Evolutionary conservation across 2,329 filamentous ascomycete species (phyloP), one percentile per base, ranked within the genome.

Genomic region (Aureobasidium leucospermi): DNA sequence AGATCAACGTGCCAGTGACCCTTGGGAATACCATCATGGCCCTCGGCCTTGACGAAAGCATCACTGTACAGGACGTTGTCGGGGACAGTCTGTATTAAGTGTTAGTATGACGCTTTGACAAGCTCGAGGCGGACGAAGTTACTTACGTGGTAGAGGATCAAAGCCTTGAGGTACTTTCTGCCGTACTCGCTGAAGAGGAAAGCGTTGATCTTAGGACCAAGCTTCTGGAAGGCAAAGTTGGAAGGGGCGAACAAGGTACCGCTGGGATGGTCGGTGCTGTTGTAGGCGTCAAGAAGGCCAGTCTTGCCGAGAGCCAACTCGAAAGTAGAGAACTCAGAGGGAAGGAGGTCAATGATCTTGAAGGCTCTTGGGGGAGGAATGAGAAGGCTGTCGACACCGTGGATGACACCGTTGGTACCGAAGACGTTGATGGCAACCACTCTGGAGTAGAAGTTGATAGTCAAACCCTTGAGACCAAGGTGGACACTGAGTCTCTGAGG

Each of bases 181-280:
- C 92, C 92, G 56, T 79, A 81, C 31, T 82, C 78, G 61, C 87
- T 89, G 80, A 96, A 96, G 4, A 96, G 79, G 79, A 96, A 96
- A 23, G 85, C 88, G 69, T 93, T 95, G 67, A 87, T 83, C 59
- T 72, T 78, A 1, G 83, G 80, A 0, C 90, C 90, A 1, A 96
- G 85, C 64, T 83, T 83, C 66, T 81, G 70, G 76, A 93, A 96
- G n/a, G 91, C 92, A 4, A 74, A 75, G 79, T 96, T 96, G 47
- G 81, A 84, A 0, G 92, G 91, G 0, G 88, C 88, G 67, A 96
- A 95, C 62, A 94, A 70, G 2, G 91, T 96, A 41, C 85, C 84
- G 38, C 90, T 90, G 2, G 77, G 72, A 47, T 81, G 78, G 38
- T 75, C 76, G 58, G 74, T 79, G 64, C 80, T 76, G 65, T 81